Evolutionary conservation across 2,329 filamentous ascomycete species (phyloP), one percentile per base, ranked within the genome.

Genomic region (Neonectria ditissima): DNA sequence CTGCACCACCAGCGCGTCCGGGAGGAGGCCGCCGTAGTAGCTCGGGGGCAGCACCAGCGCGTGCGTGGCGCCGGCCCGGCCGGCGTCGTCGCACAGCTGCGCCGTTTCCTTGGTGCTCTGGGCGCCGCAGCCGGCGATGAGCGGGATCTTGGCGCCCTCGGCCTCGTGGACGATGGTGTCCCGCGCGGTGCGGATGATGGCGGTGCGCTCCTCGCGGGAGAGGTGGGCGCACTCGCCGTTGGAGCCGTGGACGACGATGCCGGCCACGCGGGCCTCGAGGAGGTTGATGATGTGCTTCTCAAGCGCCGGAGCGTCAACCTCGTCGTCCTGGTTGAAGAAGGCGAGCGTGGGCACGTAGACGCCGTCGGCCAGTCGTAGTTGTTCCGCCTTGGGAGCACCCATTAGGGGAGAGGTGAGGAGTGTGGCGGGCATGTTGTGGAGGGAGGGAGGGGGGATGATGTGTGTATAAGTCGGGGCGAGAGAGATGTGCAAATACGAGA

Each of bases 161-260:
- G 63, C 58, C 59, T 74, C 72, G 39, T 74, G 68, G 39, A 72
- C 62, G 58, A 74, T 74, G 34, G 71, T 67, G 39, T 74, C 72
- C 43, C 72, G 61, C 11, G 91, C 79, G 92, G 83, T 69, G 83
- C 81, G 4, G 82, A 78, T 93, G 67, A 95, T 87, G 56, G 88
- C 81, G 44, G 87, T 86, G 61, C 92, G 88, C 79, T 95, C 92
- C 24, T 85, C 82, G 69, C 90, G 89, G 28, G 89, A 89, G 30
- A 96, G 84, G 75, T 94, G 92, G 18, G 93, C 92, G 5, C 92
- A 92, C 81, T 96, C 92, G 72, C 92, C 92, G 73, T 95, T 96
- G 74, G 90, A 93, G 48, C 92, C 92, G 76, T 94, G 92, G 10
- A 91, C 92, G 52, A 92, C 91, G 53, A 96, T 84, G 13, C 92